phyloP scores from a whole-genome alignment of 2,329 filamentous ascomycete genomes.

The Magnaporthiopsis incrustans region DNA sequence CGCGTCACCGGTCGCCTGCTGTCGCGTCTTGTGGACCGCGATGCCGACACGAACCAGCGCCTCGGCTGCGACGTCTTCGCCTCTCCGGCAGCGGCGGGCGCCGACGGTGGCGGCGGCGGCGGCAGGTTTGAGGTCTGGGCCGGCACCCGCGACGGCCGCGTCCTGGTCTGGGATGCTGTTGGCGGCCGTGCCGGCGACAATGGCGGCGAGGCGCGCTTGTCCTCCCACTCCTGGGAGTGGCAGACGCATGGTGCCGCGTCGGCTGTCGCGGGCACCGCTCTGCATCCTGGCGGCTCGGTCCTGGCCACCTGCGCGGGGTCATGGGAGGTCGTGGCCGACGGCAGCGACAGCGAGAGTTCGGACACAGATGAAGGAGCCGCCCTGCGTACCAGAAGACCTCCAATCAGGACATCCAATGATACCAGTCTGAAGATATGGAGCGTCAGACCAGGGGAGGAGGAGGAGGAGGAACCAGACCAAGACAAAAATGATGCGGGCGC shows the following conservation, averaged over 20 bases:
- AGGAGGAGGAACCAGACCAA: neutral
- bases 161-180: constrained; percentile 52
- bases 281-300: constrained; percentile 49
- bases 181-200: constrained; percentile 37
- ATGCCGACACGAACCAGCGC: constrained; percentile 45
- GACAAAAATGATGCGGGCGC: neutral
- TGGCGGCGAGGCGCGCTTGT: constrained; percentile 10
- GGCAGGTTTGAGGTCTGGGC: constrained; percentile 55
- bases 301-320: constrained; percentile 48
- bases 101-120: constrained; percentile 4
- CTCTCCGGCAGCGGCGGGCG: constrained; percentile 16
- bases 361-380: constrained; percentile 17
- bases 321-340: constrained; percentile 27
- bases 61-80: constrained; percentile 48
- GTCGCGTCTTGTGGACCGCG: constrained; percentile 42
- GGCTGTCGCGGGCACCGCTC: constrained; percentile 38
- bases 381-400: neutral
- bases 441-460: constrained; percentile 15
- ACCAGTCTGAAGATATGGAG: constrained; percentile 40
- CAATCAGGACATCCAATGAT: constrained; percentile 20
- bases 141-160: constrained; percentile 43
- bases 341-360: constrained; percentile 9
- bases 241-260: constrained; percentile 29
- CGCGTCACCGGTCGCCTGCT: constrained; percentile 51
- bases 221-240: constrained; percentile 38